Base-by-base conservation (phyloP, 768 basidiomycete genomes). In the Gautieria morchelliformis region DNA sequence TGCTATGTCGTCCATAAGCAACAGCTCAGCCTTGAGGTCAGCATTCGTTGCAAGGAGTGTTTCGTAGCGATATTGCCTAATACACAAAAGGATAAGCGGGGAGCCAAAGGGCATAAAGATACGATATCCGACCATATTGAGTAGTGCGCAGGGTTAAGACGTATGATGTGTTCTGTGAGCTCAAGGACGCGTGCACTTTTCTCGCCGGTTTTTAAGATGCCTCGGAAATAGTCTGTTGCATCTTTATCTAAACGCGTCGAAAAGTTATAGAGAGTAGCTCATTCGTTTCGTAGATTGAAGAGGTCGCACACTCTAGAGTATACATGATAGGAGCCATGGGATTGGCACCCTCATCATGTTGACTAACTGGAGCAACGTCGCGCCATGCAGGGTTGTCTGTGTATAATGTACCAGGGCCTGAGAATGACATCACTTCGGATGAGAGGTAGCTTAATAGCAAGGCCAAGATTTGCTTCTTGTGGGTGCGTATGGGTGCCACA, bases 301-400 rank as follows among this genome's bases (percentile, higher is more conserved):
- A 47, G 39, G 19, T 44, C 89, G 66, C 56, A 94, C 95, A 99
- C 75, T 93, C 86, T 40, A 76, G 75, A 4, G 83, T 82, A 66
- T 99, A 99, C 66, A 94, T 83, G 69, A 99, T 98, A 2, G 92
- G 90, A 0, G 92, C 94, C 42, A 98, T 75, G 1, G 93, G 88
- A 59, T 81, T 79, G 33, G 79, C 68, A 19, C 76, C 80, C 4
- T 70, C 68, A 63, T 96, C 93, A 58, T 89, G 86, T 64, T 98
- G 95, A 20, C 81, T 74, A 14, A 94, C 64, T 0, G 94, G 92
- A 4, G 70, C 71, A 32, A 97, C 77, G 67, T 96, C 95, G 15
- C 71, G 70, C 92, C 93, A 98, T 55, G 85, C 83, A 35, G 79
- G 75, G 51, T 80, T 77, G 42, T 87, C 76, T 32, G 82, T 69